Percentiles rank a stretch among this genome's conserved stretches.
Evolutionary conservation across 73 alveolate species (phyloP).

Genomic region (Effrenium voratum): DNA sequence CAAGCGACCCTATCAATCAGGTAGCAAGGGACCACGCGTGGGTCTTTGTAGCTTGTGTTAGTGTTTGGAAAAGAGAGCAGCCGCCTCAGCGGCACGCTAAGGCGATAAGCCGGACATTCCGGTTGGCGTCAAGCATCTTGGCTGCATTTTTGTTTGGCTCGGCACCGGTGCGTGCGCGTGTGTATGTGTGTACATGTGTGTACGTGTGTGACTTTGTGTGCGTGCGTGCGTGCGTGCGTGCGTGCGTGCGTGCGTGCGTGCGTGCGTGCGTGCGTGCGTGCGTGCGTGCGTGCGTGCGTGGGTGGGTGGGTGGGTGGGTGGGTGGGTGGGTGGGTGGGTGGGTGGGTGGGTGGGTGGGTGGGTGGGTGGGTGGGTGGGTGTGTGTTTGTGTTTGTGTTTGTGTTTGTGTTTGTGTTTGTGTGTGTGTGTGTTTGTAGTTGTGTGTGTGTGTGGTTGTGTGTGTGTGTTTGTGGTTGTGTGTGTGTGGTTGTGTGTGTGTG

Average conservation of each 20-base stretch:
- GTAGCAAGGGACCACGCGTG: too few species aligned
- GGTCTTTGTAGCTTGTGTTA: too few species aligned
- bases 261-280: not conserved
- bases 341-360: too few species aligned
- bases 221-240: not conserved
- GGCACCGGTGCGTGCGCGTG: not conserved
- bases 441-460: too few species aligned
- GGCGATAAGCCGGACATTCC: slow-evolving; percentile 29
- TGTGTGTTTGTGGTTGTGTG: too few species aligned
- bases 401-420: too few species aligned
- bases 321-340: too few species aligned
- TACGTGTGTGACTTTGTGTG: not conserved
- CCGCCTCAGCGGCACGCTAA: not conserved
- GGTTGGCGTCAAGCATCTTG: slow-evolving; percentile 52
- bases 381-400: too few species aligned
- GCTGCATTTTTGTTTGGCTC: not conserved
- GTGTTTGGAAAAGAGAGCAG: not conserved
- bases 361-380: too few species aligned
- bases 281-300: not conserved
- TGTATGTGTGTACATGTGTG: not conserved
- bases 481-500: too few species aligned
- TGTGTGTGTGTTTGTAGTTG: too few species aligned
- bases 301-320: not conserved
- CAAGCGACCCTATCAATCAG: too few species aligned
- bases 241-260: not conserved